Evolutionary conservation across 257 asterid genomes (phyloP).

Genomic region (Lantana camara): DNA sequence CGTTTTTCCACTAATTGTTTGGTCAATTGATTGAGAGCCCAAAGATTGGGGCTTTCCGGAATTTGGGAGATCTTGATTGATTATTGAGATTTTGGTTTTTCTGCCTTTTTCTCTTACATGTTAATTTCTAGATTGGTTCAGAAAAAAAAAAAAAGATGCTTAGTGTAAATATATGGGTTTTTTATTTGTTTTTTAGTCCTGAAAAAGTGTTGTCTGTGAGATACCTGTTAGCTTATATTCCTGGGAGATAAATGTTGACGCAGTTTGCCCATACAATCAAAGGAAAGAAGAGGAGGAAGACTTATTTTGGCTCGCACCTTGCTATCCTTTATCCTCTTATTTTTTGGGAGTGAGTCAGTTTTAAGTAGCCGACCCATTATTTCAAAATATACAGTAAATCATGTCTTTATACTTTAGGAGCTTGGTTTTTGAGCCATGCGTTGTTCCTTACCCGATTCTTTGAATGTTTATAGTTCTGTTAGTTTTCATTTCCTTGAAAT

Average conservation of each 20-base stretch:
- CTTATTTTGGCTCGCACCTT: not conserved
- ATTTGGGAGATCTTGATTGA: conserved; percentile 5
- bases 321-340: conserved; percentile 1
- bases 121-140: not conserved
- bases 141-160: not conserved
- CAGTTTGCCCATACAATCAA: not conserved
- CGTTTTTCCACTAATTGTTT: not conserved
- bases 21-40: conserved; percentile 23
- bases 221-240: not conserved
- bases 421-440: not conserved
- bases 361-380: conserved; percentile 7
- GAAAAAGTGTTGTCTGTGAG: not conserved
- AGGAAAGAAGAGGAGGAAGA: not conserved
- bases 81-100: conserved; percentile 14
- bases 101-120: not conserved
- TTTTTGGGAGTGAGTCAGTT: too few relatives aligned
- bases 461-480: not conserved
- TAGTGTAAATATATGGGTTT: conserved; percentile 17
- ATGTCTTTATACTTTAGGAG: not conserved
- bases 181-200: not conserved
- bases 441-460: not conserved
- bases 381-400: not conserved
- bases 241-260: too few relatives aligned
- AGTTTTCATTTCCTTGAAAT: conserved; percentile 2
- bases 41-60: conserved; percentile 25